A percentile compares a stretch with the other conserved stretches of the same genome.
These are phyloP conservation scores for Fusarium miscanthi DNA, from an alignment of 2,329 filamentous ascomycete genomes.

Conservation along the genomic window DNA sequence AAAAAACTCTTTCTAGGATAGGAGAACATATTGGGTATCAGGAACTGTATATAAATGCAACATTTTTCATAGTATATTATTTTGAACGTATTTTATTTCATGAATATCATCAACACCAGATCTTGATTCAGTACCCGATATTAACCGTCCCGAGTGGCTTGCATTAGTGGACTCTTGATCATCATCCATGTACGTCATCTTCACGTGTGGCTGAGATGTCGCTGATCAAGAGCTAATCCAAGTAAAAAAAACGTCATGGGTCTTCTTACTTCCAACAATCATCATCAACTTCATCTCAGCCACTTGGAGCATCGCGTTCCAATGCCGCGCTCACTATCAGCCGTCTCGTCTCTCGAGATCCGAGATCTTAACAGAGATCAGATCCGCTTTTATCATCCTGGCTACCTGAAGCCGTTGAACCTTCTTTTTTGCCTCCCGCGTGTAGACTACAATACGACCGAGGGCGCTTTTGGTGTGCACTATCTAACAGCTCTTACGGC, in stretches of 20 bases:
- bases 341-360: constrained; percentile 32
- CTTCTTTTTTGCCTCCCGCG: constrained; percentile 34
- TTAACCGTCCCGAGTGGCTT: not conserved
- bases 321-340: constrained; percentile 35
- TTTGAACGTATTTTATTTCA: not conserved
- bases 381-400: constrained; percentile 37
- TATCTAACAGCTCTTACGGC: constrained; percentile 26
- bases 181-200: constrained; percentile 18
- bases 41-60: constrained; percentile 7
- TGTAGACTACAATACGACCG: constrained; percentile 14
- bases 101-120: not conserved
- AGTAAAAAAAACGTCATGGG: constrained; percentile 27
- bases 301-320: constrained; percentile 14
- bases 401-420: constrained; percentile 32
- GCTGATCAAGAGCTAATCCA: constrained; percentile 1
- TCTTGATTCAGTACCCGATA: not conserved
- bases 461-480: constrained; percentile 22
- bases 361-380: constrained; percentile 33
- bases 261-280: not conserved
- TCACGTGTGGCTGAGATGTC: constrained; percentile 3
- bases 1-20: constrained; percentile 6
- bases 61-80: not conserved
- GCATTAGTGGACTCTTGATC: constrained; percentile 6
- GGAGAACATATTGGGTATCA: not conserved
- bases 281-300: constrained; percentile 16